Evolutionary conservation across 83 land plant genomes (phyloP), one percentile per base, ranked within the genome.

Genomic region (Diphasiastrum complanatum): DNA sequence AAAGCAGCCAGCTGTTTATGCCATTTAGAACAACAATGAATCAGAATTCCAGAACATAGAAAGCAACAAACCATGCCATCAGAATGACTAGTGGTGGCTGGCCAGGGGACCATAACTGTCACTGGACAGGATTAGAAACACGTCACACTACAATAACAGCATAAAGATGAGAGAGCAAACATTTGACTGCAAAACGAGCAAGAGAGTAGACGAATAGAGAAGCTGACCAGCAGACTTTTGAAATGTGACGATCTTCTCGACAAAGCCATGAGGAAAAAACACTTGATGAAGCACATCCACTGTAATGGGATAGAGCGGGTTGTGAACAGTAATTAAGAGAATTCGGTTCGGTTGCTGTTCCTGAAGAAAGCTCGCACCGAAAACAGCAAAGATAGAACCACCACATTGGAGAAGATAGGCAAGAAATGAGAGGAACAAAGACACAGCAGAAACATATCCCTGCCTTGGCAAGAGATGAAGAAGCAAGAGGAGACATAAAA

Each of bases 281-380:
- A 91, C 97, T 85, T 91, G 97, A 76, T 91, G 95, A 80, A 91
- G 97, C 85, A 91, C 95, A 64, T 91, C 97, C 87, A 87, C 97
- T 23, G 89, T 87, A 65, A 91, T 91, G 35, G 97, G 97, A 75
- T 87, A 91, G 64, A 91, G 90, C 87, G 91, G 77, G 79, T 91
- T 85, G 85, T 91, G 97, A 46, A 91, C 79, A 58, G 95, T 87
- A 71, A 91, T 79, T 79, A 91, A 79, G 68, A 91, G 95, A 64
- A 91, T 91, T 69, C 95, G 97, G 60, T 91, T 91, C 68, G 97
- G 97, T 79, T 81, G 80, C 60, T 71, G 64, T 61, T 83, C 93
- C 97, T 79, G 88, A 76, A 75, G 65, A 77, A 72, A 65, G 64
- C 75, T 81, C 69, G 78, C 64, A 73, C 68, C 75, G 75, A 71